Conservation (phyloP, 139 green algal species). For the Coelastrella sp. region DNA sequence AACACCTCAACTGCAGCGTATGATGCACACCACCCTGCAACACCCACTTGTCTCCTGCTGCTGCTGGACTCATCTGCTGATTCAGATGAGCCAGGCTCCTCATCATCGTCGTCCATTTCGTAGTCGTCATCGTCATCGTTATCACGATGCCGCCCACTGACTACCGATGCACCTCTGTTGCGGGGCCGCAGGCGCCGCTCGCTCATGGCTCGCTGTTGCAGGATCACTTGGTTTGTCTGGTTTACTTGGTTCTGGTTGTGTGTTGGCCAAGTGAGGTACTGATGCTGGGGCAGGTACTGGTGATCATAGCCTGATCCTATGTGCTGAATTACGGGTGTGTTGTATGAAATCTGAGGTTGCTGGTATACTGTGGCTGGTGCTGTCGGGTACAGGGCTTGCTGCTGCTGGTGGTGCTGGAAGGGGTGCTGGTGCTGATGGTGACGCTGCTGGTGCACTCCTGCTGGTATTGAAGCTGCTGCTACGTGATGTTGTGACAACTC, state of each 20-base stretch:
- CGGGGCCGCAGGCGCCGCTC: not conserved
- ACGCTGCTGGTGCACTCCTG: not conserved
- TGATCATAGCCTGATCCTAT: not conserved
- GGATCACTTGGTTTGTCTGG: not conserved
- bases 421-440: not conserved
- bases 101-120: not conserved
- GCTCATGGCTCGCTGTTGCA: constrained; percentile 12
- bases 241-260: not conserved
- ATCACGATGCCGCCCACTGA: not conserved
- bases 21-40: not conserved
- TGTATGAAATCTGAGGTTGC: not conserved
- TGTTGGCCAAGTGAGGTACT: not conserved
- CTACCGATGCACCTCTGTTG: not conserved
- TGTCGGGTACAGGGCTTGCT: not conserved
- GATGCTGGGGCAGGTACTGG: not conserved
- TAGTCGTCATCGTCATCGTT: not conserved
- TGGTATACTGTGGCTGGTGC: not conserved
- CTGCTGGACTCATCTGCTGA: not conserved
- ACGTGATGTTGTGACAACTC: not conserved
- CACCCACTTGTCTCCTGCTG: constrained; percentile 22
- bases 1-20: not conserved
- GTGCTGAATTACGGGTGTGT: not conserved
- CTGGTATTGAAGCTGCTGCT: not conserved
- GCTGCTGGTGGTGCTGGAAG: not conserved
- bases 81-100: constrained; percentile 9